Evolutionary conservation across 345 rosid species (phyloP).

Genomic region (Leavenworthia alabamica): DNA sequence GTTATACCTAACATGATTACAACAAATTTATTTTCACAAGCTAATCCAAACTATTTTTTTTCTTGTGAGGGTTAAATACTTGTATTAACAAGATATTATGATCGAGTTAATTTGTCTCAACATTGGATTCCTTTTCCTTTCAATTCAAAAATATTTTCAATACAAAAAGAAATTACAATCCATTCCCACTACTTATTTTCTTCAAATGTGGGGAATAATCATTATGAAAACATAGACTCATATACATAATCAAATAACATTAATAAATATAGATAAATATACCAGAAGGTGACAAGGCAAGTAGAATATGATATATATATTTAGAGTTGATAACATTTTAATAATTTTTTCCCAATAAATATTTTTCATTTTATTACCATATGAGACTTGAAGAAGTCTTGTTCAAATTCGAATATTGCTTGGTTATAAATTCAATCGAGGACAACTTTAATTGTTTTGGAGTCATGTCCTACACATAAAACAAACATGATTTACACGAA

Average conservation of each 20-base stretch:
- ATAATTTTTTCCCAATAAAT: neutral
- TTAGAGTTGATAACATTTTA: neutral
- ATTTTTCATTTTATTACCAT: neutral
- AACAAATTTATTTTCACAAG: neutral
- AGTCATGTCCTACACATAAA: neutral
- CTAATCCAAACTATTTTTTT: neutral
- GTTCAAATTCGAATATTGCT: neutral
- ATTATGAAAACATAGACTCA: neutral
- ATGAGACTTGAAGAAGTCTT: neutral
- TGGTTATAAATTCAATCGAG: neutral
- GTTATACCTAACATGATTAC: too few species aligned
- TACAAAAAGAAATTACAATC: constrained; percentile 4
- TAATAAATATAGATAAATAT: neutral
- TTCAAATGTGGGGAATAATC: neutral
- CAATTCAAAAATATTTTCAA: neutral
- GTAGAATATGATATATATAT: neutral
- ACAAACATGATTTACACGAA: neutral
- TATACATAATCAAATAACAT: neutral
- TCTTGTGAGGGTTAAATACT: neutral
- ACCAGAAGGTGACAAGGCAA: neutral
- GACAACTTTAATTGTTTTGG: constrained; percentile 2
- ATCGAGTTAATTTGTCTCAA: neutral
- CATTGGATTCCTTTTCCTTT: constrained; percentile 12
- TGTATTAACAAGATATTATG: neutral
- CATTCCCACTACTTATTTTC: constrained; percentile 3